Evolutionary conservation across 208 protist species (phyloP), one percentile per base, ranked within the genome.

Genomic region (Leishmania major): DNA sequence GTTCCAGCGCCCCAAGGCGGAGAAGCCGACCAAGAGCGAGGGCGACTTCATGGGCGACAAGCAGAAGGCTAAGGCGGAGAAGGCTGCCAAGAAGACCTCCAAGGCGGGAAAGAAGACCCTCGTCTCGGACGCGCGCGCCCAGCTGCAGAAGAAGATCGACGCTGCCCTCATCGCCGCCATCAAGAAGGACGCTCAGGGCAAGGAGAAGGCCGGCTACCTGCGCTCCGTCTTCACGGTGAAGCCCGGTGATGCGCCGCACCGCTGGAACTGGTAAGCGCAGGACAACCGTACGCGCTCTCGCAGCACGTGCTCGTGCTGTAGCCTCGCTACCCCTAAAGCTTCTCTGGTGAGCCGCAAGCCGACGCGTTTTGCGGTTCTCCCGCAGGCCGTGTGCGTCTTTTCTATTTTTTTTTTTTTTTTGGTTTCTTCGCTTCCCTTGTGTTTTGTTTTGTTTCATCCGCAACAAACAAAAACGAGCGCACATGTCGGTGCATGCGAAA

Each of bases 31-130:
- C 57, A 96, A 96, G 91, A 92, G 90, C 85, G 93, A 96, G 88
- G 90, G 84, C 22, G 89, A 96, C 83, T 96, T 96, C 85, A 96
- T 96, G 93, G 93, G 91, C 57, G 93, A 94, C 87, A 94, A 90
- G 84, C 80, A 84, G 47, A 96, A 96, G 93, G 89, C 86, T 74
- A 81, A 79, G 53, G 92, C 92, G 55, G 92, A 94, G 90, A 88
- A 86, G 82, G 77, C 87, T 55, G 93, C 93, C 57, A 92, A 92
- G 85, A 94, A 94, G 87, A 96, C 91, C 40, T 70, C 83, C 55
- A 95, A 95, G 88, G 90, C 90, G 43, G 83, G 82, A 43, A 89
- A 89, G 88, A 90, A 89, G 88, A 81, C 87, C 76, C 76, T 84
- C 74, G 92, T 96, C 64, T 94, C 90, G 15, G 92, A 94, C 71